phyloP scores from a whole-genome alignment of 2,329 filamentous ascomycete species.

The Alternaria conjuncta region DNA sequence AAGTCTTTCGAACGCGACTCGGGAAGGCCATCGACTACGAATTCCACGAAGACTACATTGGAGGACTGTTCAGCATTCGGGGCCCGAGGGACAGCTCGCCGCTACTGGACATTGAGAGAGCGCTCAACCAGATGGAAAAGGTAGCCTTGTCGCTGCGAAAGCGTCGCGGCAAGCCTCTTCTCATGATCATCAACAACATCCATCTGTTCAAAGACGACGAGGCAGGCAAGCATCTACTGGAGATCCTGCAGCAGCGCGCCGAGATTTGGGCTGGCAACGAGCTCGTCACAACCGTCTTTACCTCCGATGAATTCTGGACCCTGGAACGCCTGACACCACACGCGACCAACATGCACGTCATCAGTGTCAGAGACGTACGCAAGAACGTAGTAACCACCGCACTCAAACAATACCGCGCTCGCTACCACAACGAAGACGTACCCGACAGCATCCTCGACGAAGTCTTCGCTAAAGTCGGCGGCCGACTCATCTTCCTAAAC shows the following conservation, averaged over 20 bases:
- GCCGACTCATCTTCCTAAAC: slow-evolving; percentile 84
- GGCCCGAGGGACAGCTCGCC: slow-evolving; percentile 91
- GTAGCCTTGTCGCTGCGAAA: slow-evolving; percentile 77
- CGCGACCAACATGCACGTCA: slow-evolving; percentile 90
- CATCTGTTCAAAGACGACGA: slow-evolving; percentile 90
- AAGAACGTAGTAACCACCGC: slow-evolving; percentile 77
- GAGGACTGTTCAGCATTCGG: slow-evolving; percentile 89
- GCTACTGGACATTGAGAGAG: slow-evolving; percentile 91
- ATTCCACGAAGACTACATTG: slow-evolving; percentile 97
- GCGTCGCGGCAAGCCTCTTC: slow-evolving; percentile 69
- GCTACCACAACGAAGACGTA: slow-evolving; percentile 72
- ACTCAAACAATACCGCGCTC: slow-evolving; percentile 75
- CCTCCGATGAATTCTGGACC: slow-evolving; percentile 97
- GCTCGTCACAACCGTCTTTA: slow-evolving; percentile 89
- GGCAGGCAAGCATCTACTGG: slow-evolving; percentile 85
- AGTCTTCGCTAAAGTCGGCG: slow-evolving; percentile 88
- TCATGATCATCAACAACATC: slow-evolving; percentile 91
- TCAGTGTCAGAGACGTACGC: slow-evolving; percentile 80
- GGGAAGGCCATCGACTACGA: slow-evolving; percentile 96
- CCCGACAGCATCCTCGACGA: slow-evolving; percentile 67
- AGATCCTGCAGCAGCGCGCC: slow-evolving; percentile 91
- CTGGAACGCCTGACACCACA: slow-evolving; percentile 92
- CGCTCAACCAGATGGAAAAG: slow-evolving; percentile 96
- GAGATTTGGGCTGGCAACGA: slow-evolving; percentile 95
- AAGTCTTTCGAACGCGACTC: slow-evolving; percentile 90